These are phyloP conservation scores for Ricinus communis DNA, from an alignment of 345 rosid genomes.

Conservation along the genomic window DNA sequence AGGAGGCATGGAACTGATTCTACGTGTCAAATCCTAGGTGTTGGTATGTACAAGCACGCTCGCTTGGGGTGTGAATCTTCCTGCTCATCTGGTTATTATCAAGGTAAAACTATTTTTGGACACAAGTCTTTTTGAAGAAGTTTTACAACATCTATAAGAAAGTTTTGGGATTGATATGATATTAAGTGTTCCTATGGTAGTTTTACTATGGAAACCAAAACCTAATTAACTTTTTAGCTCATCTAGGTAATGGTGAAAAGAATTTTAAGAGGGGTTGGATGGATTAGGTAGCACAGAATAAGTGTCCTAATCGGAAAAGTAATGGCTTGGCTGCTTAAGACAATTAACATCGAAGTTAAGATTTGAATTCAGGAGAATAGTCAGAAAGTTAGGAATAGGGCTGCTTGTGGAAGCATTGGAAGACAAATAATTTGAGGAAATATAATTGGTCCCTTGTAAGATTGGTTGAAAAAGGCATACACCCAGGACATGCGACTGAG, in stretches of 20 bases:
- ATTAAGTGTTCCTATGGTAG: neutral
- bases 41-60: slow-evolving; percentile 94
- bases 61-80: slow-evolving; percentile 98
- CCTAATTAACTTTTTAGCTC: neutral
- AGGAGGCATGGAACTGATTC: neutral
- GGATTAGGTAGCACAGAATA: neutral
- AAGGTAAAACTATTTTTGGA: slow-evolving; percentile 46
- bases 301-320: neutral
- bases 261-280: neutral
- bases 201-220: neutral
- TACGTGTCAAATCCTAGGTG: slow-evolving; percentile 42
- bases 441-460: neutral
- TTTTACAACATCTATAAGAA: neutral
- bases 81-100: slow-evolving; percentile 95
- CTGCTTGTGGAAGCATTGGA: neutral
- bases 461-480: neutral
- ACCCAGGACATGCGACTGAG: neutral
- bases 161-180: neutral
- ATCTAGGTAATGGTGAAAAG: neutral
- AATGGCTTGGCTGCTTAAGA: neutral
- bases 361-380: neutral
- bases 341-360: neutral
- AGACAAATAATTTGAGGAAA: neutral
- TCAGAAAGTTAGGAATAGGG: neutral
- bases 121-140: neutral